Conservation (phyloP, 179 eudicot species). For the Monotropa hypopitys region DNA sequence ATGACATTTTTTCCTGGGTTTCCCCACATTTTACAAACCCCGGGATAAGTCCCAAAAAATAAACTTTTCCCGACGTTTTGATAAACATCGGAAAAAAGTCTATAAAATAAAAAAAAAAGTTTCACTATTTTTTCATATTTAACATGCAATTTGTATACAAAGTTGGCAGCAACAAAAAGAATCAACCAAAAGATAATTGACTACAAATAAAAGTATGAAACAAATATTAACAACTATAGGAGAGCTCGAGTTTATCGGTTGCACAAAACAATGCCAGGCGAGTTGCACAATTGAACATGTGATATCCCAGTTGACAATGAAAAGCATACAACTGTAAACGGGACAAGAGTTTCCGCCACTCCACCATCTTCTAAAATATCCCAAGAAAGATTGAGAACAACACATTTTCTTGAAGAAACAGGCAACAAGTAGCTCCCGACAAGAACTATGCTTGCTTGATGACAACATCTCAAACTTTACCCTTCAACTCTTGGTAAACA, state of each 20-base stretch:
- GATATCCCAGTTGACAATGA: slow-evolving; percentile 51
- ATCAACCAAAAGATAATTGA: too few relatives aligned
- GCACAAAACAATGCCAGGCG: slow-evolving; percentile 70
- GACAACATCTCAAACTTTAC: slow-evolving; percentile 31
- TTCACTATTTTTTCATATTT: too few relatives aligned
- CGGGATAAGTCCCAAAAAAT: too few relatives aligned
- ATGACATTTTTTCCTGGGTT: too few relatives aligned
- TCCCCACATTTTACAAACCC: too few relatives aligned
- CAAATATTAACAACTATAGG: too few relatives aligned
- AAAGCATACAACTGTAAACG: slow-evolving; percentile 53
- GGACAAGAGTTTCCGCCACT: slow-evolving; percentile 18
- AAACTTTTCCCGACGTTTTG: too few relatives aligned
- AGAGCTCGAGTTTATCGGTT: slow-evolving; percentile 44
- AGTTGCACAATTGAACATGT: slow-evolving; percentile 27
- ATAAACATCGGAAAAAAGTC: too few relatives aligned
- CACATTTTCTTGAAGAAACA: slow-evolving; percentile 64
- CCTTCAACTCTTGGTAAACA: slow-evolving; percentile 44
- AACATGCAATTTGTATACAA: too few relatives aligned
- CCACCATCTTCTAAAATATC: slow-evolving; percentile 22
- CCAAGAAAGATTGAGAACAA: slow-evolving; percentile 57
- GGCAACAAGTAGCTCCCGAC: slow-evolving; percentile 71
- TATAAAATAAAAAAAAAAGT: too few relatives aligned
- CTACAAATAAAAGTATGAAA: too few relatives aligned
- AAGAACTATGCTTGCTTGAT: slow-evolving; percentile 7
- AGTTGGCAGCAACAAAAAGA: too few relatives aligned